Evolutionary conservation across 2,329 filamentous ascomycete species (phyloP), one percentile per base, ranked within the genome.

Genomic region (Phialophora expanda): DNA sequence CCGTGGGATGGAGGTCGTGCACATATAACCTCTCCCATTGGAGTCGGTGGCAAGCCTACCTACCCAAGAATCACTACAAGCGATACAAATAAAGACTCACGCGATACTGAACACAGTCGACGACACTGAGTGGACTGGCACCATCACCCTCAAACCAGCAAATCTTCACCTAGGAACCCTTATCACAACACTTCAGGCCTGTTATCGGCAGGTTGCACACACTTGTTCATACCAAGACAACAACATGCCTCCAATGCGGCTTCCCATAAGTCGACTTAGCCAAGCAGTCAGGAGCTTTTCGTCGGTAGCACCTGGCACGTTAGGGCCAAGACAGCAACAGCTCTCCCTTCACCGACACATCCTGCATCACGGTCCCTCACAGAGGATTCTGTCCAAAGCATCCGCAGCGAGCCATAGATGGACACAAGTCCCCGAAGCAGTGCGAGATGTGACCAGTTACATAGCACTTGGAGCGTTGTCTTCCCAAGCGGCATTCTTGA

Each of bases 391-490:
- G 2, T 50, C 65, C 50, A 69, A 67, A 59, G 61, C 61, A 1
- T 61, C 67, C 4, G 56, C 62, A 30, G 55, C 62, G 48, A 46
- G 48, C 14, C 62, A 61, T 2, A 53, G 34, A 4, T 60, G 61
- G 24, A 24, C 62, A 8, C 32, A 41, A 4, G 28, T 69, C 28
- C 65, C 67, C 28, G 26, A 61, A 38, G 20, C 60, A 14, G 57
- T 69, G 11, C 67, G 67, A 14, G 67, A 69, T 50, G 60, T 53
- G 34, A 65, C 62, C 30, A 67, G 65, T 46, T 69, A 69, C 48
- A 38, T 56, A 22, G 67, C 67, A n/a, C 62, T 69, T 8, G 67
- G 62, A 30, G 67, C 62, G 41, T 50, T 69, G 56, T 66, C 67
- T n/a, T 66, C 67, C 8, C 62, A 60, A 56, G 65, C 61, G 30